Conservation (phyloP, 2,329 filamentous ascomycete species). For the Talaromyces sp. region DNA sequence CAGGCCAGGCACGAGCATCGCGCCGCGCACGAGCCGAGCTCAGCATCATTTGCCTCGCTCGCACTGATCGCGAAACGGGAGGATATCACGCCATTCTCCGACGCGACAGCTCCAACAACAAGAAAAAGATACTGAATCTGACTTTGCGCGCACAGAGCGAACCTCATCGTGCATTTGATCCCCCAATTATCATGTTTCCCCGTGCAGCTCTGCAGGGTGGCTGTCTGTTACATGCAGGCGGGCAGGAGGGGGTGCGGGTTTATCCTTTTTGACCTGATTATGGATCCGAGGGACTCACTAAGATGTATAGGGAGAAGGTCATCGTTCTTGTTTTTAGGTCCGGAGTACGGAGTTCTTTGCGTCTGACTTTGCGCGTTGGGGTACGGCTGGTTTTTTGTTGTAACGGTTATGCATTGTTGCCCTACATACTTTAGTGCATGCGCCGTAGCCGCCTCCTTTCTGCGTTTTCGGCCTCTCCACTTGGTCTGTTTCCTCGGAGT, state of each 20-base stretch:
- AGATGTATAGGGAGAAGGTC: too few species aligned
- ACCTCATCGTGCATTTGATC: constrained; percentile 15
- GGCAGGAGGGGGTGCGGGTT: not conserved
- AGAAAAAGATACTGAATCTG: not conserved
- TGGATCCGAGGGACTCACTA: too few species aligned
- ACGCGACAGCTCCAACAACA: not conserved
- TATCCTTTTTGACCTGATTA: too few species aligned
- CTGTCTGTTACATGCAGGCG: not conserved
- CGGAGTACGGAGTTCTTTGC: too few species aligned
- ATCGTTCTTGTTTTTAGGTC: not conserved
- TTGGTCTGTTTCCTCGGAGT: too few species aligned
- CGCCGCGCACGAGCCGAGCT: not conserved
- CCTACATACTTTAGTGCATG: constrained; percentile 26
- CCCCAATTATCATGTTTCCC: not conserved
- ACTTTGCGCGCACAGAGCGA: constrained; percentile 2
- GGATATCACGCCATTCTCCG: constrained; percentile 4
- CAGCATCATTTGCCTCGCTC: not conserved
- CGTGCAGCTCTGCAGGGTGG: not conserved
- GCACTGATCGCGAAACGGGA: constrained; percentile 9
- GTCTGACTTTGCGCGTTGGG: not conserved
- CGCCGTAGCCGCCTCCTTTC: constrained; percentile 26
- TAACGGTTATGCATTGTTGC: constrained; percentile 26
- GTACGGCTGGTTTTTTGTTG: not conserved
- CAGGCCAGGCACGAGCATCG: not conserved
- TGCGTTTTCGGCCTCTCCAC: too few species aligned